Base-by-base conservation (phyloP, 306 rosid genomes). In the Trichosanthes cucumerina region DNA sequence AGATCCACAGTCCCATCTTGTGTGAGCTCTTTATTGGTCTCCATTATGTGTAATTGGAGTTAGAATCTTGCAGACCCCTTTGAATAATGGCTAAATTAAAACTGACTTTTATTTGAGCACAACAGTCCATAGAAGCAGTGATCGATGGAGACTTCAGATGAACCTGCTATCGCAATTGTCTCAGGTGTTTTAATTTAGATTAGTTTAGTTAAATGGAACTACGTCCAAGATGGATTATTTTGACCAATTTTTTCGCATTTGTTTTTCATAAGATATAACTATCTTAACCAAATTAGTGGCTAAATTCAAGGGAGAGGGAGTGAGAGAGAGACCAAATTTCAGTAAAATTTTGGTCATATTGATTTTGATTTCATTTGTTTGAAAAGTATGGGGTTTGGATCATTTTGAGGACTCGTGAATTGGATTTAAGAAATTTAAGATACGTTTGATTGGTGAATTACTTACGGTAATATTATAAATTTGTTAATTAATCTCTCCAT, bases 1-100 rank as follows among this genome's bases (percentile, higher is more conserved):
- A 89, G 91, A 86, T 95, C 92, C 33, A 91, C 92, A 31, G 96
- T 90, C 33, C 97, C 96, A 77, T 95, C 97, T 79, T 84, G 86
- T 24, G 97, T 95, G 53, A 71, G 82, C 31, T 86, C 85, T 86
- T 92, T n/a, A n/a, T n/a, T 88, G 79, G 83, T 75, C 88, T 92
- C 98, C 95, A 92, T 91, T 19, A 36, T n/a, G n/a, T n/a, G n/a
- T n/a, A n/a, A n/a, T 15, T 43, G 36, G 54, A 69, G n/a, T 41
- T 69, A 3, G 38, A 44, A 70, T 70, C 76, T 44, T 23, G 34
- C 21, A 56, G 76, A 43, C 56, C 76, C 76, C 75, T 39, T 43
- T 68, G 33, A 46, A 68, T 33, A 68, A 10, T 46, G 53, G 11
- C 69, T 63, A 15, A 9, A 57, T 57, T 57, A 9, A 9, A 63